Percentiles rank a stretch among this genome's conserved stretches.
These are phyloP conservation scores for Penicillium sclerotiorum DNA, from an alignment of 2,329 filamentous ascomycete species.

Conservation along the genomic window DNA sequence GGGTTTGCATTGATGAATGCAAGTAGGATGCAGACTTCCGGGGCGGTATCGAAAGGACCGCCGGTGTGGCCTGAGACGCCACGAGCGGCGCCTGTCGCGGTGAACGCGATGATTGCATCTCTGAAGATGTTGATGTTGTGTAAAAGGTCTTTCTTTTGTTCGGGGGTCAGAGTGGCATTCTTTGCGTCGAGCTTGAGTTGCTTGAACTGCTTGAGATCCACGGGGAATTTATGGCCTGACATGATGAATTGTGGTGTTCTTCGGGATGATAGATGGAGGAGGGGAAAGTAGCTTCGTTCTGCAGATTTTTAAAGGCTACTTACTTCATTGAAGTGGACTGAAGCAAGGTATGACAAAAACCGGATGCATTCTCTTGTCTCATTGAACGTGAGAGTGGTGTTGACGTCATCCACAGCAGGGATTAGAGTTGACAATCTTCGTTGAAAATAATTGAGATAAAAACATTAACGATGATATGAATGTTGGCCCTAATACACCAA, in stretches of 20 bases:
- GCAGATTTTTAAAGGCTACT: too few relatives aligned
- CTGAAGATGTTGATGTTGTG: slow-evolving; percentile 43
- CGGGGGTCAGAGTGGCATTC: slow-evolving; percentile 34
- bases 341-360: slow-evolving; percentile 4
- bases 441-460: too few relatives aligned
- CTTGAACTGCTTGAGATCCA: slow-evolving; percentile 40
- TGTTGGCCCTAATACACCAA: too few relatives aligned
- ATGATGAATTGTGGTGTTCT: neutral
- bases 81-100: slow-evolving; percentile 41
- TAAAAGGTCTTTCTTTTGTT: slow-evolving; percentile 41
- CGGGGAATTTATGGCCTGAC: slow-evolving; percentile 29
- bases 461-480: too few relatives aligned
- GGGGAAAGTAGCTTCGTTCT: too few relatives aligned
- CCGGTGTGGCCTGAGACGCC: slow-evolving; percentile 44
- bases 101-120: slow-evolving; percentile 45
- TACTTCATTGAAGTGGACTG: too few relatives aligned
- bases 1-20: slow-evolving; percentile 40
- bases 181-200: slow-evolving; percentile 38
- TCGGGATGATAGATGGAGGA: too few relatives aligned
- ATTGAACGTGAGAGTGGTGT: slow-evolving; percentile 14
- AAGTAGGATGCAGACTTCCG: slow-evolving; percentile 44
- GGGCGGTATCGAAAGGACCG: slow-evolving; percentile 44
- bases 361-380: slow-evolving; percentile 6
- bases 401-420: slow-evolving; percentile 14
- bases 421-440: too few relatives aligned